phyloP scores from a whole-genome alignment of 306 rosid genomes.

The Abrus pulchellus region DNA sequence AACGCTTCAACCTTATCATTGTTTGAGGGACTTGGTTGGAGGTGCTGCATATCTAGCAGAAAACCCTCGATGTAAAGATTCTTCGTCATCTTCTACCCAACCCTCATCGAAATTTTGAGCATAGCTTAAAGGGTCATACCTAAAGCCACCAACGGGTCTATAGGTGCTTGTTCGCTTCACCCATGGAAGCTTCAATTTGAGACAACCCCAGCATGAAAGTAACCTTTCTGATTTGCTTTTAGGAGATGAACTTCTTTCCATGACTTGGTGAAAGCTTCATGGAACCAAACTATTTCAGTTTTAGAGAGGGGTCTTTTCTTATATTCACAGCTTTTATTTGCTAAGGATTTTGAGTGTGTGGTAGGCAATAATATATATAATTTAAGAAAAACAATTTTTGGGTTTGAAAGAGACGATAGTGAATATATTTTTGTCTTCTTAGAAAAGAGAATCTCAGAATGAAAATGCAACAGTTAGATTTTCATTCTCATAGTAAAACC shows the following conservation, averaged over 20 bases:
- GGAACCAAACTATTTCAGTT: constrained; percentile 41
- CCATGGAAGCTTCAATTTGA: constrained; percentile 80
- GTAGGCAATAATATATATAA: constrained; percentile 51
- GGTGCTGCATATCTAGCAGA: constrained; percentile 80
- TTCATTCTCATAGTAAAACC: constrained; percentile 6
- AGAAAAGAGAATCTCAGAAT: constrained; percentile 39
- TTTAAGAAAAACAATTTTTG: constrained; percentile 7
- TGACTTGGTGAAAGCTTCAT: constrained; percentile 39
- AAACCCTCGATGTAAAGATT: constrained; percentile 58
- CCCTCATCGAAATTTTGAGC: constrained; percentile 90
- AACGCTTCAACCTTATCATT: constrained; percentile 30
- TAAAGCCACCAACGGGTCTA: constrained; percentile 54
- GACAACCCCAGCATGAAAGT: constrained; percentile 78
- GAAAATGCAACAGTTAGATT: constrained; percentile 20
- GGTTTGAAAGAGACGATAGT: constrained; percentile 6
- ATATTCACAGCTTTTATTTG: constrained; percentile 21
- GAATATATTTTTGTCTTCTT: constrained; percentile 36
- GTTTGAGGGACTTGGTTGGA: constrained; percentile 50
- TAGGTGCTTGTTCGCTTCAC: constrained; percentile 32
- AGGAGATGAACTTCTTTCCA: constrained; percentile 63
- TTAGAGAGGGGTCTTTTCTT: background rate
- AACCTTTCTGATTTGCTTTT: constrained; percentile 42
- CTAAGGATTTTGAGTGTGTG: constrained; percentile 67
- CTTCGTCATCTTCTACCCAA: constrained; percentile 58
- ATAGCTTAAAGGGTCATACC: constrained; percentile 83